A percentile compares a stretch with the other conserved stretches of the same genome.
Conservation (phyloP, 768 basidiomycete genomes). For the Clavulina sp. region DNA sequence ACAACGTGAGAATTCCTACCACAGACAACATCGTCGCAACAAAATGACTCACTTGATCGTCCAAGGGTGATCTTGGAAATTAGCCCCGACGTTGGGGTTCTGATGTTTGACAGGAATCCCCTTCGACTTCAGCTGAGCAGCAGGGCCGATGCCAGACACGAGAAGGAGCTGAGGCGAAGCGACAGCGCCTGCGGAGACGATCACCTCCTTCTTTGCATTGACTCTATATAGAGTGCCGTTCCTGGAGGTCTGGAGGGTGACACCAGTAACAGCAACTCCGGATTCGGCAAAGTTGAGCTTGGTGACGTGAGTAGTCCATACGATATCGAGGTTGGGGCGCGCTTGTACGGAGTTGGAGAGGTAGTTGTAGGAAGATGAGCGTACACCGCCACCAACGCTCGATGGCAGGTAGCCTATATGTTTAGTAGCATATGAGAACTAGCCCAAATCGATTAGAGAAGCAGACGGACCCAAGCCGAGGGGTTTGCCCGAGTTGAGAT, state of each 20-base stretch:
- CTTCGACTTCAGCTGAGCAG: slow-evolving; percentile 16
- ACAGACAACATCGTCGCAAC: neutral
- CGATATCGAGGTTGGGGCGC: slow-evolving; percentile 12
- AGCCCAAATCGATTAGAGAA: neutral
- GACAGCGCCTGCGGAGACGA: slow-evolving; percentile 19
- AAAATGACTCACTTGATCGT: neutral
- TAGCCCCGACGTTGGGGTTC: slow-evolving; percentile 24
- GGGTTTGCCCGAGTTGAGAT: neutral
- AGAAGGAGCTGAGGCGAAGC: slow-evolving; percentile 27
- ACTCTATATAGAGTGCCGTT: neutral
- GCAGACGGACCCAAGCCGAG: neutral
- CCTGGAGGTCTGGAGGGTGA: slow-evolving; percentile 1
- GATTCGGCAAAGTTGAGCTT: slow-evolving; percentile 7
- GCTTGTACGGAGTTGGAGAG: slow-evolving; percentile 9
- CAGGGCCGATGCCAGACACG: slow-evolving; percentile 26
- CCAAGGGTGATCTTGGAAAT: neutral
- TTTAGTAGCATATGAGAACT: neutral
- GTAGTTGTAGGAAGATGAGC: slow-evolving; percentile 2
- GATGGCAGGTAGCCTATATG: neutral
- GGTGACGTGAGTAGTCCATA: slow-evolving; percentile 5
- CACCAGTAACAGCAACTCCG: neutral
- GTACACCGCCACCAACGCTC: neutral
- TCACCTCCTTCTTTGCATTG: slow-evolving; percentile 9
- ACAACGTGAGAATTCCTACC: neutral
- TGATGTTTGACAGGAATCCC: slow-evolving; percentile 20